These are phyloP conservation scores for Suillus occidentalis DNA, from an alignment of 768 basidiomycete genomes.

Conservation along the genomic window DNA sequence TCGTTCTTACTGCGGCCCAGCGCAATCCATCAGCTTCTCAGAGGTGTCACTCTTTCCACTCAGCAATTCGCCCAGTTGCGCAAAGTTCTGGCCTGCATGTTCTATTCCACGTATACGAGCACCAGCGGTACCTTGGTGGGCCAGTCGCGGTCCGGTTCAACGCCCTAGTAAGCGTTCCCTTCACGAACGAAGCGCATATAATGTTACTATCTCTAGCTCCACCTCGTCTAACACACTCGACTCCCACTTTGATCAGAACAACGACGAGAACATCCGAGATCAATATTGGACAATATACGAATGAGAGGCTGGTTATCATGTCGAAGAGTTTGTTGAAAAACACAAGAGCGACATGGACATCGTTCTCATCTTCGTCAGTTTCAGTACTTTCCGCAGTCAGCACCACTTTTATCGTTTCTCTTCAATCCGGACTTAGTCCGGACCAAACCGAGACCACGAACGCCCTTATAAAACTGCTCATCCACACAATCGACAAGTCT, in stretches of 20 bases:
- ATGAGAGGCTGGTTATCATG: slow-evolving; percentile 16
- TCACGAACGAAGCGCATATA: background rate
- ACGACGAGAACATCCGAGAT: background rate
- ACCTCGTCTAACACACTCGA: background rate
- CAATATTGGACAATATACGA: slow-evolving; percentile 17
- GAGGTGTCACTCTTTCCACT: background rate
- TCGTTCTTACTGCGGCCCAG: background rate
- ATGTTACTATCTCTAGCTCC: background rate
- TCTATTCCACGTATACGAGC: background rate
- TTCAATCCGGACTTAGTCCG: slow-evolving; percentile 31
- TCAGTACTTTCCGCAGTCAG: slow-evolving; percentile 37
- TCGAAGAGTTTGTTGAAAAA: slow-evolving; percentile 18
- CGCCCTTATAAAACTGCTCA: slow-evolving; percentile 18
- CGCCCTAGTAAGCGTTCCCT: background rate
- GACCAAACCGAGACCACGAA: slow-evolving; percentile 24
- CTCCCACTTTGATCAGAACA: background rate
- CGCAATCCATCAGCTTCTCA: background rate
- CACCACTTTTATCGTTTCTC: slow-evolving; percentile 38
- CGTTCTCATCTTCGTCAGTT: slow-evolving; percentile 24
- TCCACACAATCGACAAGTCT: slow-evolving; percentile 9
- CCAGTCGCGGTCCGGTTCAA: background rate
- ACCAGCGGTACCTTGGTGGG: background rate
- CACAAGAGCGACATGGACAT: slow-evolving; percentile 20
- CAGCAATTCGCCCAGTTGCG: background rate
- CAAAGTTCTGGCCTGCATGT: background rate